Evolutionary conservation across 352 stramenopile genomes (phyloP), one percentile per base, ranked within the genome.

Genomic region (Pythium myriotylum): DNA sequence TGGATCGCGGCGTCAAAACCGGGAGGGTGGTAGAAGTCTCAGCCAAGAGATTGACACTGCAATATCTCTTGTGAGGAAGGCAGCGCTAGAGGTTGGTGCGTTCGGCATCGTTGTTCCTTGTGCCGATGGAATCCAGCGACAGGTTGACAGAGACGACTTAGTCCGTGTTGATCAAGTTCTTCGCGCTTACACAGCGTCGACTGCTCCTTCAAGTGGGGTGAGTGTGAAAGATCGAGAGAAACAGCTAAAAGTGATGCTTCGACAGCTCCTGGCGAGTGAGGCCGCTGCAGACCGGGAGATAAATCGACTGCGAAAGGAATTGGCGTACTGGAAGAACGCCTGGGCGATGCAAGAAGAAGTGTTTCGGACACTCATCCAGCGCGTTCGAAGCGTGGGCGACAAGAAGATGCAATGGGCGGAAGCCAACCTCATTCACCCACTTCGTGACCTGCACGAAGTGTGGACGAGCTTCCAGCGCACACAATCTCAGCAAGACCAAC

Each of bases 371-470:
- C 41, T 67, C 1, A 49, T 62, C 19, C 64, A 63, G 22, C 57
- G 64, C 24, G 64, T 67, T 33, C 50, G 53, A 2, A 29, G 16
- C 14, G 52, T 71, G 0, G 64, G 56, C 29, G 57, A 71, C 37
- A 66, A 63, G 46, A 71, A 71, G 35, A 66, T 63, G 45, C 64
- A 71, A 47, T 66, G 63, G 63, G 32, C 45, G 2, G 50, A 61
- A 24, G 46, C 37, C 2, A 39, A 62, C 8, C 35, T 70, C n/a
- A 45, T 65, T 1, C 20, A 47, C 4, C 55, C 63, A 16, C 45
- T 65, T 5, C 55, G 55, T 35, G 63, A 65, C 26, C 51, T 70
- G 1, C 39, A 65, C 6, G 63, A 70, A 19, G 63, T 70, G 13
- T 70, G 55, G 55, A 24, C 39, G 16, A 62, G 49, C 43, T 70